Conservation (phyloP, 2,329 filamentous ascomycete genomes). For the Setomelanomma holmii region DNA sequence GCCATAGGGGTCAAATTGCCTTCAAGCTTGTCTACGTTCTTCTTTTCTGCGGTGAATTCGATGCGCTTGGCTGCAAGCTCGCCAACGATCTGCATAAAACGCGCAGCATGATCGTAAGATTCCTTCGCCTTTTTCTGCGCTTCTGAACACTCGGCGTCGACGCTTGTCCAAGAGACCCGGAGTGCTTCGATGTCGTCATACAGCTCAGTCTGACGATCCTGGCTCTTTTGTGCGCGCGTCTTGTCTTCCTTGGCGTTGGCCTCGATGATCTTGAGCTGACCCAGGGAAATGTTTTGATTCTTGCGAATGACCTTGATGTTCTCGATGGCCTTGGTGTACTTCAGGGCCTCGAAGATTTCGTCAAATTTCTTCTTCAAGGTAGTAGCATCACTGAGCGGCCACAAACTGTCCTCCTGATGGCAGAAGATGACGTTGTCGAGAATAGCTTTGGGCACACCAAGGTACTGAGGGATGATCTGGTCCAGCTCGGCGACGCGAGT, state of each 20-base stretch:
- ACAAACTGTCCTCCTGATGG: slow-evolving; percentile 96
- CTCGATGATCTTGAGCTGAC: slow-evolving; percentile 75
- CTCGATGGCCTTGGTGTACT: slow-evolving; percentile 96
- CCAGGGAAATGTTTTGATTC: slow-evolving; percentile 78
- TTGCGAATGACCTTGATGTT: slow-evolving; percentile 90
- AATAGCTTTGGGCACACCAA: slow-evolving; percentile 89
- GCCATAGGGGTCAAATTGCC: slow-evolving; percentile 76
- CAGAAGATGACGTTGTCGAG: slow-evolving; percentile 97
- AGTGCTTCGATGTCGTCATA: slow-evolving; percentile 69
- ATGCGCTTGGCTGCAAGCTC: slow-evolving; percentile 78
- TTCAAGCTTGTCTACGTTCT: slow-evolving; percentile 73
- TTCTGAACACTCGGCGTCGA: slow-evolving; percentile 43
- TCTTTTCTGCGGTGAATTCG: slow-evolving; percentile 72
- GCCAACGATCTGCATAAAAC: slow-evolving; percentile 76
- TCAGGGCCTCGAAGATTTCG: slow-evolving; percentile 95
- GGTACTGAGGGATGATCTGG: slow-evolving; percentile 79
- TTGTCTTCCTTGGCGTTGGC: slow-evolving; percentile 82
- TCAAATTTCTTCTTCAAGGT: slow-evolving; percentile 93
- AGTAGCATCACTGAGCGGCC: slow-evolving; percentile 90
- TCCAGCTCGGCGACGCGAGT: slow-evolving; percentile 83
- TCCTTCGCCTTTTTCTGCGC: slow-evolving; percentile 62
- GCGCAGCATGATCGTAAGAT: slow-evolving; percentile 75
- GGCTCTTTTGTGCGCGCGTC: slow-evolving; percentile 74
- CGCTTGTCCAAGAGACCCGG: slow-evolving; percentile 27
- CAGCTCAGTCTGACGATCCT: slow-evolving; percentile 63